Evolutionary conservation across 176 grass and related monocot genomes (phyloP).

Genomic region (Chloris gayana): DNA sequence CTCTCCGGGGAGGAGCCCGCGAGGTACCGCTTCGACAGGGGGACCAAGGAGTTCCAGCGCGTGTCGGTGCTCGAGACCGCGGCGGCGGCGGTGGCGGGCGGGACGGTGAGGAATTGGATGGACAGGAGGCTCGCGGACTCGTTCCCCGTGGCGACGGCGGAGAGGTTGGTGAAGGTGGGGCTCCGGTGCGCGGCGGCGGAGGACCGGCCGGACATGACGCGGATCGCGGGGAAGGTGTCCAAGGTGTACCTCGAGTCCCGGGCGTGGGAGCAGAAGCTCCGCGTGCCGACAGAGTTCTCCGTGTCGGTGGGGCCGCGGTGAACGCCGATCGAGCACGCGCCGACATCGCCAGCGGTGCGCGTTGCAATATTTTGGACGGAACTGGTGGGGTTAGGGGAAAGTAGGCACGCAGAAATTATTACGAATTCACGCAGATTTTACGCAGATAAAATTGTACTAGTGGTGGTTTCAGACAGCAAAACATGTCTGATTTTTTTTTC

Average conservation of each 20-base stretch:
- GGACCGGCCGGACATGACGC: slow-evolving; percentile 59
- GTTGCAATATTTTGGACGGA: neutral
- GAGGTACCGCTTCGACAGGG: slow-evolving; percentile 55
- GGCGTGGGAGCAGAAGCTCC: slow-evolving; percentile 56
- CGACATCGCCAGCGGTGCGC: slow-evolving; percentile 15
- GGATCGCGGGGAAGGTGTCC: slow-evolving; percentile 72
- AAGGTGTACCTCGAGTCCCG: slow-evolving; percentile 61
- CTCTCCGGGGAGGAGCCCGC: slow-evolving; percentile 58
- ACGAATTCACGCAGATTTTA: neutral
- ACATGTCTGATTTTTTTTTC: neutral
- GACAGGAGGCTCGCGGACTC: slow-evolving; percentile 74
- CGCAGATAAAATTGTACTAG: neutral
- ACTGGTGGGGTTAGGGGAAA: neutral
- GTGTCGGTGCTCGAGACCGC: slow-evolving; percentile 63
- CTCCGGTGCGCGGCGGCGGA: slow-evolving; percentile 49
- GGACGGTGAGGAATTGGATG: slow-evolving; percentile 54
- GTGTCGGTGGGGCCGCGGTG: slow-evolving; percentile 58
- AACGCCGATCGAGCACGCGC: neutral
- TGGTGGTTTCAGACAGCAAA: neutral
- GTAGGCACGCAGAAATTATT: neutral
- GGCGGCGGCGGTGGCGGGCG: slow-evolving; percentile 31
- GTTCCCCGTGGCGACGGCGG: slow-evolving; percentile 55
- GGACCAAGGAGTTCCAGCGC: slow-evolving; percentile 44
- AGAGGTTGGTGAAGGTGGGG: slow-evolving; percentile 59
- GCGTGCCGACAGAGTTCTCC: slow-evolving; percentile 52